Evolutionary conservation across 78 protist species (phyloP), one percentile per base, ranked within the genome.

Genomic region (Tieghemostelium lacteum): DNA sequence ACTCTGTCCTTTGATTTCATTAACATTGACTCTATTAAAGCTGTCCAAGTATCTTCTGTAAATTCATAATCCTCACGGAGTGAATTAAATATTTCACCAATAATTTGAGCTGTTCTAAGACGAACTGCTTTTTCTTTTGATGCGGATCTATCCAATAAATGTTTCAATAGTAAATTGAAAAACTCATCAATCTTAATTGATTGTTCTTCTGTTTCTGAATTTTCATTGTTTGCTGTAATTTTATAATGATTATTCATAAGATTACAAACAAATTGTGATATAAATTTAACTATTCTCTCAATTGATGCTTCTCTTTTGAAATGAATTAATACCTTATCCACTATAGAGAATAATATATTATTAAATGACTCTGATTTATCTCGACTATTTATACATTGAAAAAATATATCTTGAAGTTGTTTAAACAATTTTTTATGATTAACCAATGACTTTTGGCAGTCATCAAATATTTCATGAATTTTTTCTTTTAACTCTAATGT

Each of bases 1-100:
- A 69, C 26, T 33, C 77, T 24, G 45, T 83, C 91, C 14, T 64
- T 55, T 5, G 77, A 52, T 42, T 83, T 83, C 0, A 36, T 19
- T 26, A 83, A 36, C 3, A 83, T 52, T 7, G 71, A 69, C 12
- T 66, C 37, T 12, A 63, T 60, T 31, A 83, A 42, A 6, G 39
- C 33, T n/a, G 20, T 54, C 67, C 67, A 69, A 19, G 61, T 62
- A 0, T 17, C 5, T 36, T 34, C 52, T n/a, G 55, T 64, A 62
- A 83, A 62, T 42, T 83, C 78, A 58, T 83, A 69, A 49, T 69
- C 78, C 31, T 83, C 91, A 39, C 67, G 26, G 6, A 83, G 34
- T n/a, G 8, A 4, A 19, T 45, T 26, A 19, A 83, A 40, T 31
- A 70, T 45, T 3, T 69, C 72, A 42, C 62, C 31, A 39, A 83